Evolutionary conservation across 2,329 filamentous ascomycete species (phyloP).

Genomic region (Colletotrichum incanum): DNA sequence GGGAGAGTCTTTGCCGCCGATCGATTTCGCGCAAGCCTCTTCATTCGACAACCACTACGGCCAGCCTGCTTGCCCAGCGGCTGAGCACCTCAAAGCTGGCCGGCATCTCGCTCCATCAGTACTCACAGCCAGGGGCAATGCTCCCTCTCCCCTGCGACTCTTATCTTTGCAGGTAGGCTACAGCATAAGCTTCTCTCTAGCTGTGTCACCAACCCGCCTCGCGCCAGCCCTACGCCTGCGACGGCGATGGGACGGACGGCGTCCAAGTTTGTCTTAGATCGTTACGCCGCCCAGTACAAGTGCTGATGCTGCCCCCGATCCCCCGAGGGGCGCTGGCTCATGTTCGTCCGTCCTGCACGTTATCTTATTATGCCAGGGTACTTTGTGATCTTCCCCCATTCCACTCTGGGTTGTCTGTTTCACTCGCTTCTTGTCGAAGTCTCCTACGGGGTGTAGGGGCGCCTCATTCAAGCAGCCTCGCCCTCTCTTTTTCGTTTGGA

Average conservation of each 20-base stretch:
- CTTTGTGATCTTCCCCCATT: neutral
- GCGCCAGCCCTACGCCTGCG: constrained; percentile 27
- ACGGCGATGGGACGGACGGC: constrained; percentile 12
- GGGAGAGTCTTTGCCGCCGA: constrained; percentile 8
- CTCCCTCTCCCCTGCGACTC: neutral
- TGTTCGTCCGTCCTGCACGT: constrained; percentile 3
- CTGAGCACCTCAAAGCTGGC: constrained; percentile 10
- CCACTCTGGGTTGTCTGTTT: neutral
- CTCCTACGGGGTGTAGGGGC: neutral
- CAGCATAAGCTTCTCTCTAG: neutral
- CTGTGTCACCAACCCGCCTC: neutral
- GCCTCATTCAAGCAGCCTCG: constrained; percentile 8
- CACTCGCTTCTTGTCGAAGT: neutral
- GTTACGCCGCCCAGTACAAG: neutral
- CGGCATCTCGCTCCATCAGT: neutral
- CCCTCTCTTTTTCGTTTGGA: neutral
- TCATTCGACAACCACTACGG: constrained; percentile 14
- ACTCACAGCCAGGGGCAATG: constrained; percentile 13
- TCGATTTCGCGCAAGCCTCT: neutral
- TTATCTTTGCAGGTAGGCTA: neutral
- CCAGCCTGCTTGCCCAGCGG: constrained; percentile 9
- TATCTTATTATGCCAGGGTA: neutral
- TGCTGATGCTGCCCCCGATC: constrained; percentile 2
- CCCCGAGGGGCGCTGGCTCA: constrained; percentile 21
- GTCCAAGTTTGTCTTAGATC: constrained; percentile 4